phyloP scores from a whole-genome alignment of 805 yeast genomes.

The Myxozyma sirexii region DNA sequence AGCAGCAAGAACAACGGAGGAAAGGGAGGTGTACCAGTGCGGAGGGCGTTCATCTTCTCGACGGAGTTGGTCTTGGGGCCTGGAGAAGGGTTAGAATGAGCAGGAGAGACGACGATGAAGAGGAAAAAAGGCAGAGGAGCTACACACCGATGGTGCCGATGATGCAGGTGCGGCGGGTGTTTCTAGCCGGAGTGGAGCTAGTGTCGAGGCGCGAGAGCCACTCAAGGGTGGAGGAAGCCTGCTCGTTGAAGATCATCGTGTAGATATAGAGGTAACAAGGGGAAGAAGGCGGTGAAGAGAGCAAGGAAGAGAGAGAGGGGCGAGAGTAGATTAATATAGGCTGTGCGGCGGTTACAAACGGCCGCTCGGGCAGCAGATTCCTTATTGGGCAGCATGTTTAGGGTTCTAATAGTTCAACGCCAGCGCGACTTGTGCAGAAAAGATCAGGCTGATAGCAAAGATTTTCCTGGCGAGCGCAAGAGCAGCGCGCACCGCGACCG shows the following conservation, averaged over 20 bases:
- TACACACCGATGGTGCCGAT: conserved; percentile 85
- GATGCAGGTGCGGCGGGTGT: conserved; percentile 90
- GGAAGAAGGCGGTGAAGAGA: background rate
- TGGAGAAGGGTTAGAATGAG: conserved; percentile 11
- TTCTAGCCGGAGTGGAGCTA: conserved; percentile 71
- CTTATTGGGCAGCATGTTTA: background rate
- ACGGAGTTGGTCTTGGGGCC: conserved; percentile 94
- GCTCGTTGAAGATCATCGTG: conserved; percentile 32
- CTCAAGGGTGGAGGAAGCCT: conserved; percentile 49
- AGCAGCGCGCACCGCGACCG: too few species aligned
- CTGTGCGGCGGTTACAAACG: background rate
- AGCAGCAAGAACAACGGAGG: background rate
- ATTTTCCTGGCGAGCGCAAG: conserved; percentile 4
- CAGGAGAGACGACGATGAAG: background rate
- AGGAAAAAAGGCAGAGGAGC: background rate
- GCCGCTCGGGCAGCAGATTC: background rate
- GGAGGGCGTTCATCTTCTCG: conserved; percentile 78
- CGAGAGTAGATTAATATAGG: conserved; percentile 3
- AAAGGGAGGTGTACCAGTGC: conserved; percentile 53
- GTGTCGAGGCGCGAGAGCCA: conserved; percentile 85
- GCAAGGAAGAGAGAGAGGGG: background rate
- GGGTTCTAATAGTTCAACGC: background rate
- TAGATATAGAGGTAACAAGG: background rate
- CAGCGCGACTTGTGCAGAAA: background rate
- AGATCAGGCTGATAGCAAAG: background rate